phyloP scores from a whole-genome alignment of 768 basidiomycete genomes.

The Amanita brunnescens region DNA sequence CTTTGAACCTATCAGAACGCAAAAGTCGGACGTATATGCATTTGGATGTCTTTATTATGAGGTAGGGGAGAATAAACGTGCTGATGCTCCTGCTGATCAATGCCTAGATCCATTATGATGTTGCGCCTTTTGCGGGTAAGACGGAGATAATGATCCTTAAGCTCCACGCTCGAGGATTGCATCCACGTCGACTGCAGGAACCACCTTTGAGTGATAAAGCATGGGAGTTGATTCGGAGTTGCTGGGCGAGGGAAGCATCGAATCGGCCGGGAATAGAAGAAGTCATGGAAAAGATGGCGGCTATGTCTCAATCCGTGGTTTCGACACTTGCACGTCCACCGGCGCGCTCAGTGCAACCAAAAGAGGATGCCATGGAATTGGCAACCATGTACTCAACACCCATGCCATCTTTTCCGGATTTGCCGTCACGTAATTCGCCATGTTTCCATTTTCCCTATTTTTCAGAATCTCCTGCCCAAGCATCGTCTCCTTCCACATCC shows the following conservation, averaged over 20 bases:
- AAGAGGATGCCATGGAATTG: no score
- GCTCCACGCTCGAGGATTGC: not conserved
- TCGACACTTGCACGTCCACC: no score
- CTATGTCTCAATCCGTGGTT: no score
- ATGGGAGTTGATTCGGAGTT: not conserved
- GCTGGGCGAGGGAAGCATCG: not conserved
- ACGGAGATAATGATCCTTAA: not conserved
- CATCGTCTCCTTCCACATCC: no score
- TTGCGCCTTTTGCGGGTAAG: not conserved
- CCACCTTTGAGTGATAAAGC: not conserved
- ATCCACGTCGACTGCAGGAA: not conserved
- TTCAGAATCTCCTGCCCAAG: no score
- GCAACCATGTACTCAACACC: no score
- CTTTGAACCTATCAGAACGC: not conserved
- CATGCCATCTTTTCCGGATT: no score
- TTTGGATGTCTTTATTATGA: constrained; percentile 3
- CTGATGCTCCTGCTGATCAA: not conserved
- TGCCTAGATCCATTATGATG: not conserved
- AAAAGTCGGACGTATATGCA: not conserved
- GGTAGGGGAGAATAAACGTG: not conserved
- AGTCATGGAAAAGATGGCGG: no score
- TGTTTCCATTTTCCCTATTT: no score
- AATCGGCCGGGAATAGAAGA: no score
- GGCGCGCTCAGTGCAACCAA: no score
- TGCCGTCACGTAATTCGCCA: no score